Evolutionary conservation across 495 filamentous ascomycete genomes (phyloP), one percentile per base, ranked within the genome.

Genomic region (Patellaria atrata): DNA sequence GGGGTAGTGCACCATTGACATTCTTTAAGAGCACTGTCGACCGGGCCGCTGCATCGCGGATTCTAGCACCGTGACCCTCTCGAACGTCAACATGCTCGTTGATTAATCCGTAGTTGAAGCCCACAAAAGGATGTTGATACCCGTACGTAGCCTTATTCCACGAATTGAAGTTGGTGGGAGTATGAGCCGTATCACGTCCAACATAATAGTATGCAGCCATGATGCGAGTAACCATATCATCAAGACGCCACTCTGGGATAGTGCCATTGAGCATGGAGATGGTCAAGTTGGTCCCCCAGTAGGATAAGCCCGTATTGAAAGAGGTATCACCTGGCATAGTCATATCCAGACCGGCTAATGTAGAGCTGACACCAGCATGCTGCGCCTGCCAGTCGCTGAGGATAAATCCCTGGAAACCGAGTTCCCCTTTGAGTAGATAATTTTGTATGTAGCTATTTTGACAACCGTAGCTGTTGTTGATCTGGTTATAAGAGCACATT

Each of bases 401-500:
- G 27, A 61, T 52, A 50, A 93, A 93, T 7, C 87, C 87, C 60
- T 94, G 89, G 66, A 92, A 97, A 19, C 79, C 86, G 5, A 94
- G 66, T 52, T 97, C 89, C 35, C 73, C 64, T 63, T 97, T 97
- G 34, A 97, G 71, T 14, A 93, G 50, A 53, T 78, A 71, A 61
- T 93, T 93, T 33, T 84, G 47, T 3, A 65, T 63, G 52, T 85
- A 73, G 24, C 77, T 83, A 61, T 77, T 79, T 31, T 70, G 64
- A 55, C 71, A 82, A 30, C 54, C 64, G 37, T 77, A 75, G 59
- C 66, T 75, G 62, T 79, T 78, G 61, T 81, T 81, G 53, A 75
- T 60, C 53, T 89, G 82, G 36, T 89, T 77, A 67, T 96, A 96
- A 9, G 79, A 82, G 62, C 87, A 94, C 89, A 97, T 94, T 43